Base-by-base conservation (phyloP, 768 basidiomycete genomes). In the Termitomyces sp. region DNA sequence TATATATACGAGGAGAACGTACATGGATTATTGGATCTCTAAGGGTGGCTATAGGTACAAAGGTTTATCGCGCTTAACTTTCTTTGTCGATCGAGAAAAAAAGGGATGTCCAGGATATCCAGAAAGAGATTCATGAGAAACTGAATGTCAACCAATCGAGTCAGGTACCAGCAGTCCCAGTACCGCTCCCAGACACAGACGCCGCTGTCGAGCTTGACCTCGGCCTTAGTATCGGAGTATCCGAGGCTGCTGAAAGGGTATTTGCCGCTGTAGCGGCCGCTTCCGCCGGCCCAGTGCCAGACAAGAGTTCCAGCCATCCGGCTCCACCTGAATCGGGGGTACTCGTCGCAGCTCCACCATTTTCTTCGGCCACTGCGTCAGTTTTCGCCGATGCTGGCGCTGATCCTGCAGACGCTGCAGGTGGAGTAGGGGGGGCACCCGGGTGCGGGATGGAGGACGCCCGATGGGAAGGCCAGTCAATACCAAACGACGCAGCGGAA, bases 401-500 rank as follows among this genome's bases (percentile, higher is more conserved):
- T 23, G 38, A 16, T 32, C n/a, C 35, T 18, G 28, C 28, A 10
- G 50, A 10, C 10, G 55, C 35, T 23, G 26, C 30, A 28, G 55
- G 56, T 44, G 54, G 60, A 4, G 48, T 41, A 8, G 56, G 52
- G 16, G 61, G 52, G 9, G 50, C 50, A 18, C 20, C 43, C 12
- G 60, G 49, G 14, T 35, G 50, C 3, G 53, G 40, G 12, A 32
- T 30, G 18, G 57, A 38, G 1, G 54, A 18, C 10, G 57, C n/a
- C 3, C 52, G 38, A 32, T 64, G 63, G 13, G 58, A 55, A 0
- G 63, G 63, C 63, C 63, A 64, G 30, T 64, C 63, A 33, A 64
- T 58, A 2, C 63, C 63, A 23, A 64, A 64, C 16, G 63, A 61
- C 38, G 63, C 60, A 28, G 60, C 55, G 7, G 60, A 56, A 14